Evolutionary conservation across 2,329 filamentous ascomycete species (phyloP), one percentile per base, ranked within the genome.

Genomic region (Neopestalotiopsis rosae): DNA sequence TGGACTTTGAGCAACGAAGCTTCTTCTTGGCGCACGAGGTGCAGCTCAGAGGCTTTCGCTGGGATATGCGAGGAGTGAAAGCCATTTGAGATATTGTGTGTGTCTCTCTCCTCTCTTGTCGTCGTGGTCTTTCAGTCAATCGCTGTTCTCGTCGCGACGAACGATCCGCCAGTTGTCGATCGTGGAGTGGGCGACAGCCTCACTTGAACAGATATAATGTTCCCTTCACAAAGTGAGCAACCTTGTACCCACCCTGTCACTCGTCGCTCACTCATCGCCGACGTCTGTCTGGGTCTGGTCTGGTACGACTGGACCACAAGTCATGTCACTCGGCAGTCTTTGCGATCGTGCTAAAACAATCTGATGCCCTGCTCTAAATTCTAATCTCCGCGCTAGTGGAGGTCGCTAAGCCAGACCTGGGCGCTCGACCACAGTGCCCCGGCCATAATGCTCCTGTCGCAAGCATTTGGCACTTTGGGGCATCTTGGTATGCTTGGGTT

Each of bases 1-100:
- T 62, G n/a, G 59, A 34, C 59, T 62, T 62, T 14, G 59, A 62
- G 13, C 59, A 62, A 20, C 59, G 59, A 34, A 62, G 59, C 32
- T 62, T 62, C 13, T 34, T 62, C 59, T 34, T 30, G 28, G 59
- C 34, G 32, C 59, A 62, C 34, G 30, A 30, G 34, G 28, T 62
- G 34, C 59, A 62, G 28, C 28, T 34, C n/a, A 62, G 59, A 20
- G 59, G 59, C 32, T 62, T 62, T 13, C 59, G 32, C 32, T 62
- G 59, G 10, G 59, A 62, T 12, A 62, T 34, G 13, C 59, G 28
- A 20, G 59, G 59, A 2, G 59, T 62, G 59, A 62, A 62, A 38
- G 59, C 30, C 59, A 62, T 62, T 38, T 14, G 32, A 20, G 59
- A 40, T 17, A 13, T 34, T 9, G 28, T 62, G 34, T 34, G 57